These are phyloP conservation scores for Fraxinus pennsylvanica DNA, from an alignment of 257 asterid species.

Conservation along the genomic window DNA sequence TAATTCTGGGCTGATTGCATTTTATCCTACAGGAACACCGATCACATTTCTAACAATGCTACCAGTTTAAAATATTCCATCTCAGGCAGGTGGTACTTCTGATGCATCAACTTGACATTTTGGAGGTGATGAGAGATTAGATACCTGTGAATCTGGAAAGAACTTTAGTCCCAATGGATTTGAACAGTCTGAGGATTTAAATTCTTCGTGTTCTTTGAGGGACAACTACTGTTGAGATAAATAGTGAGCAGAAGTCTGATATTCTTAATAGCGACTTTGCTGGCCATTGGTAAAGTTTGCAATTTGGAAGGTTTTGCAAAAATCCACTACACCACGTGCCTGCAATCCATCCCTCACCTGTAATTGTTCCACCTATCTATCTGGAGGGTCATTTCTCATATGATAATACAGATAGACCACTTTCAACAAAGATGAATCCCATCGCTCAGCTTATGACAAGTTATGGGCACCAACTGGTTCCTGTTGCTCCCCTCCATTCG, in stretches of 20 bases:
- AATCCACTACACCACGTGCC: constrained; percentile 57
- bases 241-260: constrained; percentile 47
- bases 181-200: constrained; percentile 55
- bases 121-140: constrained; percentile 53
- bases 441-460: constrained; percentile 60
- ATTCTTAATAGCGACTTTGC: constrained; percentile 75
- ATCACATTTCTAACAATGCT: constrained; percentile 94
- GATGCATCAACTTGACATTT: constrained; percentile 56
- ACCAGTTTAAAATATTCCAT: constrained; percentile 68
- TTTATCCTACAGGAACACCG: constrained; percentile 96
- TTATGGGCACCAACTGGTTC: constrained; percentile 67
- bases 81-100: constrained; percentile 59
- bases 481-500: constrained; percentile 69
- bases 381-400: constrained; percentile 74
- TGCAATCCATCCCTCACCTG: constrained; percentile 60
- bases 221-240: constrained; percentile 41
- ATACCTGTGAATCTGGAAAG: constrained; percentile 45
- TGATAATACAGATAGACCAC: constrained; percentile 80
- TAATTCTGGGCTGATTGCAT: constrained; percentile 69
- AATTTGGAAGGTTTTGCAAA: constrained; percentile 87
- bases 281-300: constrained; percentile 89
- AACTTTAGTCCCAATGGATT: constrained; percentile 49
- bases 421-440: constrained; percentile 55
- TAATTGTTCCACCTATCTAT: constrained; percentile 77
- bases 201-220: constrained; percentile 42